Evolutionary conservation across 2,329 filamentous ascomycete species (phyloP).

Genomic region (Neofusicoccum kwambonambiense): DNA sequence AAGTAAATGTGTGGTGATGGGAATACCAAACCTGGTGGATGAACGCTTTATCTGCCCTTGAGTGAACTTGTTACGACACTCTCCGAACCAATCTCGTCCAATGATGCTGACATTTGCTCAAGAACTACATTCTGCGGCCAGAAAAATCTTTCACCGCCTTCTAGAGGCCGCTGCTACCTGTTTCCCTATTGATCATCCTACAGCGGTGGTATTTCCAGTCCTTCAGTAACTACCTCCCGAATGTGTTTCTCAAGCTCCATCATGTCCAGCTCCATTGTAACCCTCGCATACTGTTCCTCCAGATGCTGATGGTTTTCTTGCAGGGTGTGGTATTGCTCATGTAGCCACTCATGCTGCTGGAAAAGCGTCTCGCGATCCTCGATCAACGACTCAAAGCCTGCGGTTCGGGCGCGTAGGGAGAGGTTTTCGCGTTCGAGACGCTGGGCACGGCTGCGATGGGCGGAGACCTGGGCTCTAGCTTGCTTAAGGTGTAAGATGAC

Average conservation of each 20-base stretch:
- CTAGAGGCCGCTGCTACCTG: background rate
- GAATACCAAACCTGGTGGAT: no score
- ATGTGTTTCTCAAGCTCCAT: background rate
- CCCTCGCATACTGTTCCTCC: background rate
- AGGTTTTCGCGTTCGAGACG: background rate
- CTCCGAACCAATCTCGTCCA: no score
- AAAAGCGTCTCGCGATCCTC: background rate
- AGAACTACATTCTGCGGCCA: no score
- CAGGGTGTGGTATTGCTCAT: background rate
- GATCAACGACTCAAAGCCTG: background rate
- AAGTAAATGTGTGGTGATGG: no score
- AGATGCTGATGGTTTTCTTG: background rate
- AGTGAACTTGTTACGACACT: no score
- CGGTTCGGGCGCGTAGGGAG: background rate
- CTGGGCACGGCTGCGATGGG: background rate
- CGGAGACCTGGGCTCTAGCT: background rate
- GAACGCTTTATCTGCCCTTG: no score
- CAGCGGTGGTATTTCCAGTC: background rate
- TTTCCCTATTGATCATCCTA: background rate
- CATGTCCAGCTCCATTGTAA: background rate
- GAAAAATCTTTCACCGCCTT: no score
- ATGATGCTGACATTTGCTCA: no score
- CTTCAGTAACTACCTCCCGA: background rate
- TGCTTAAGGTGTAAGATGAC: background rate
- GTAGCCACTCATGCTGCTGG: background rate